Evolutionary conservation across 2,329 filamentous ascomycete genomes (phyloP), one percentile per base, ranked within the genome.

Genomic region (Cladophialophora immunda): DNA sequence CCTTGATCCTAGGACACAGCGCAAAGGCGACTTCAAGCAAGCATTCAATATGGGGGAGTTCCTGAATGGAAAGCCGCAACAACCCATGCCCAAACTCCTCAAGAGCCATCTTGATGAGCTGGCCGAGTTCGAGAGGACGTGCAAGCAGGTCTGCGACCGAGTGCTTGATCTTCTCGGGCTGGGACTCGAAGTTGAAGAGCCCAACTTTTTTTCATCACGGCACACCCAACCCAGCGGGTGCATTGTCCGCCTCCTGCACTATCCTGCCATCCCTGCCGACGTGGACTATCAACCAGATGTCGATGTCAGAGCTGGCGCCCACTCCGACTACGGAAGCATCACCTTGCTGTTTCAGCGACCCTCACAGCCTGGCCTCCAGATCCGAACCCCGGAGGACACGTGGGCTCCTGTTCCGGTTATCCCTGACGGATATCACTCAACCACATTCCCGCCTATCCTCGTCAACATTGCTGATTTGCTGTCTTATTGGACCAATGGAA

Each of bases 21-120:
- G 89, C 78, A 92, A 91, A 83, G 74, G 92, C 17, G 93, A 97
- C 75, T 93, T 92, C 73, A 97, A 97, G 84, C 92, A 97, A 92
- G 93, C 91, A 41, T 94, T 98, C 84, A 99, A 98, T 81, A 91
- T 98, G 75, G 92, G 90, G 70, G 88, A 92, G 72, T 97, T 95
- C 76, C 76, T 82, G 65, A 73, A 88, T 69, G 85, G 87, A 72
- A 88, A 89, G 78, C 86, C 91, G 15, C 88, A 90, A 68, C 94
- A 98, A 77, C 90, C 91, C 8, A 83, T 98, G 1, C 93, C 94
- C 0, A 75, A 82, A 1, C 83, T 87, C 7, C 83, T 98, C 1
- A 76, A 80, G 17, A 71, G 83, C 0, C 83, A 91, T 68, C 86
- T 91, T 74, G 73, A 81, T 6, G 83, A 89, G 19, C 83, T 97